A percentile compares a stretch with the other conserved stretches of the same genome.
Evolutionary conservation across 257 asterid genomes (phyloP).

Genomic region (Solanum habrochaites): DNA sequence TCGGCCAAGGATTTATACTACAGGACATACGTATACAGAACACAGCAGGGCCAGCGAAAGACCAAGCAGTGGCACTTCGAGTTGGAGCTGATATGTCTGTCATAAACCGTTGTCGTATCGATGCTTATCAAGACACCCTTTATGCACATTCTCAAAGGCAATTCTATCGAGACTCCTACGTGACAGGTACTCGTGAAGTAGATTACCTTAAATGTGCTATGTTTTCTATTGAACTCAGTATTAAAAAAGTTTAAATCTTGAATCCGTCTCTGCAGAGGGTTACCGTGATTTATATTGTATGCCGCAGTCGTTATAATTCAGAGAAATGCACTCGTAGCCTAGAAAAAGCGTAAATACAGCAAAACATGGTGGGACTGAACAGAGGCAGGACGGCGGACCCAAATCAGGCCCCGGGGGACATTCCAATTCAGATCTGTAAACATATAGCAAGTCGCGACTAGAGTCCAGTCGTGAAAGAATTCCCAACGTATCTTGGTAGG

Average conservation of each 20-base stretch:
- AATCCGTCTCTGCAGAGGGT: background rate
- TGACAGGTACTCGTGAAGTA: conserved; percentile 12
- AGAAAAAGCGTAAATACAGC: conserved; percentile 25
- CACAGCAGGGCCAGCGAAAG: conserved; percentile 57
- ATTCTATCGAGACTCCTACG: conserved; percentile 36
- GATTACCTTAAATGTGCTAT: no score
- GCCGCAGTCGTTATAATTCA: conserved; percentile 48
- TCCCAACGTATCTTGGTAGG: conserved; percentile 39
- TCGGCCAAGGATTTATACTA: conserved; percentile 33
- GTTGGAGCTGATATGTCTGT: conserved; percentile 44
- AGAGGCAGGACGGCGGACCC: conserved; percentile 45
- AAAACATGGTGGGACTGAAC: conserved; percentile 60
- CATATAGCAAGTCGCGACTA: conserved; percentile 22
- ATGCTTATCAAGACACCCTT: conserved; percentile 50
- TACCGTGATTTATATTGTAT: conserved; percentile 48
- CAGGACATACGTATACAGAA: conserved; percentile 47
- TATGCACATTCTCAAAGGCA: conserved; percentile 38
- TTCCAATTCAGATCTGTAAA: conserved; percentile 34
- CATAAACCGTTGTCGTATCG: conserved; percentile 38
- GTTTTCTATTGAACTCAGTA: no score
- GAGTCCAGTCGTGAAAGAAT: conserved; percentile 17
- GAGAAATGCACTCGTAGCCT: conserved; percentile 34
- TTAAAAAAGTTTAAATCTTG: background rate
- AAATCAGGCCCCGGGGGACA: conserved; percentile 51
- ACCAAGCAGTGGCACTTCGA: conserved; percentile 61